Evolutionary conservation across 495 filamentous ascomycete species (phyloP).

Genomic region (Aspergillus taichungensis): DNA sequence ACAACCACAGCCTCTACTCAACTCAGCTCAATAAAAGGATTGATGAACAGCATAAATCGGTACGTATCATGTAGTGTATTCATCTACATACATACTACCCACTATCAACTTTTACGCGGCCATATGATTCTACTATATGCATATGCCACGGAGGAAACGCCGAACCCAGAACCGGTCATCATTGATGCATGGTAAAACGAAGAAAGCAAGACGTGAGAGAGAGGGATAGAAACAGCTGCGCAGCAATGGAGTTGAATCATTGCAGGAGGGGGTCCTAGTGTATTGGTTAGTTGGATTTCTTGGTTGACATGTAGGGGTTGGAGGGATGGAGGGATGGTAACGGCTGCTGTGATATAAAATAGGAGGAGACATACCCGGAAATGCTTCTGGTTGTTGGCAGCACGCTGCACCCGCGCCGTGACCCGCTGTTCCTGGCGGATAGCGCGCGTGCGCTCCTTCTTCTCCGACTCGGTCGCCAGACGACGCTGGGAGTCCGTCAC

Average conservation of each 20-base stretch:
- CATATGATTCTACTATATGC: too few relatives aligned
- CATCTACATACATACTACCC: too few relatives aligned
- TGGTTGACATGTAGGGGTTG: too few relatives aligned
- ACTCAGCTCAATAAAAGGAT: too few relatives aligned
- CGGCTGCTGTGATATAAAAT: not conserved
- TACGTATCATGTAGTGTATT: too few relatives aligned
- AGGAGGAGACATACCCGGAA: conserved; percentile 48
- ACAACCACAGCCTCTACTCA: too few relatives aligned
- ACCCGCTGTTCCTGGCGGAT: conserved; percentile 49
- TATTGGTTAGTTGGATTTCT: conserved; percentile 10
- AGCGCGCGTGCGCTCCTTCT: conserved; percentile 54
- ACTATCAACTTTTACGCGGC: too few relatives aligned
- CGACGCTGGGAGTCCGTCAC: conserved; percentile 61
- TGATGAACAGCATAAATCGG: too few relatives aligned
- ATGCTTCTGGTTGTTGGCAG: conserved; percentile 66
- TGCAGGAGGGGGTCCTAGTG: conserved; percentile 38
- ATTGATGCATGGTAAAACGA: too few relatives aligned
- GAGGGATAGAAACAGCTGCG: not conserved
- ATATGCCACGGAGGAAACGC: too few relatives aligned
- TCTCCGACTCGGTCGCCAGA: conserved; percentile 53
- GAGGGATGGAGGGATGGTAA: not conserved
- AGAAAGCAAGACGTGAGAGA: not conserved
- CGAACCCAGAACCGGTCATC: too few relatives aligned
- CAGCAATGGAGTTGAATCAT: conserved; percentile 15
- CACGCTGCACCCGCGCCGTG: conserved; percentile 54